Conservation (phyloP, 2,329 filamentous ascomycete genomes). For the Pezicula carpinea region DNA sequence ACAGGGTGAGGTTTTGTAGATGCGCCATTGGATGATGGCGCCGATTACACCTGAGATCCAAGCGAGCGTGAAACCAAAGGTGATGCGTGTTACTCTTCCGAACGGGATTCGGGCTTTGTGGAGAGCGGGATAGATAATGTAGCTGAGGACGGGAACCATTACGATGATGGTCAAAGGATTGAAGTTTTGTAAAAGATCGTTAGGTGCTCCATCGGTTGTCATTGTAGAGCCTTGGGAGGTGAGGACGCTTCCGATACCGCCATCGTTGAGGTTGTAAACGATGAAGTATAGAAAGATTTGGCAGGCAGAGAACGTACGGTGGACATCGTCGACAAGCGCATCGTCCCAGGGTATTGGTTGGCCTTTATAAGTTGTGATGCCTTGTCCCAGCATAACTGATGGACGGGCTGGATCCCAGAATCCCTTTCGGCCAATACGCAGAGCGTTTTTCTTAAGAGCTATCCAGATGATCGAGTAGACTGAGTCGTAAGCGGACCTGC, state of each 20-base stretch:
- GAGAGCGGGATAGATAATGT: conserved; percentile 60
- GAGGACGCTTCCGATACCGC: conserved; percentile 42
- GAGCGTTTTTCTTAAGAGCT: conserved; percentile 55
- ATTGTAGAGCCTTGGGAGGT: conserved; percentile 47
- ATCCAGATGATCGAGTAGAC: conserved; percentile 55
- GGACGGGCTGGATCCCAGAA: conserved; percentile 68
- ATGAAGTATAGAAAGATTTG: conserved; percentile 55
- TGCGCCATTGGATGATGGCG: conserved; percentile 50
- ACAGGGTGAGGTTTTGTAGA: conserved; percentile 51
- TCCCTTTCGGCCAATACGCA: conserved; percentile 48
- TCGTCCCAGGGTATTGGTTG: conserved; percentile 75
- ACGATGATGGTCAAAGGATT: conserved; percentile 70
- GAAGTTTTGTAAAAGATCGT: conserved; percentile 70
- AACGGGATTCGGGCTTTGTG: conserved; percentile 58
- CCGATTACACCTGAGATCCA: conserved; percentile 50
- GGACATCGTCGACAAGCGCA: conserved; percentile 72
- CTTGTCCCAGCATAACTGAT: conserved; percentile 46
- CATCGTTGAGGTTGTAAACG: conserved; percentile 28
- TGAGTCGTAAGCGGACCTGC: conserved; percentile 64
- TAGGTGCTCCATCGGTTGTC: conserved; percentile 62
- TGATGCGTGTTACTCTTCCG: conserved; percentile 70
- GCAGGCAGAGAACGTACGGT: conserved; percentile 62
- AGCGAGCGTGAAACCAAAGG: conserved; percentile 55
- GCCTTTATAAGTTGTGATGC: conserved; percentile 52
- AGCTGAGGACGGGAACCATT: conserved; percentile 65